Evolutionary conservation across 805 yeast genomes (phyloP).

Genomic region (Kuraishia piskuri): DNA sequence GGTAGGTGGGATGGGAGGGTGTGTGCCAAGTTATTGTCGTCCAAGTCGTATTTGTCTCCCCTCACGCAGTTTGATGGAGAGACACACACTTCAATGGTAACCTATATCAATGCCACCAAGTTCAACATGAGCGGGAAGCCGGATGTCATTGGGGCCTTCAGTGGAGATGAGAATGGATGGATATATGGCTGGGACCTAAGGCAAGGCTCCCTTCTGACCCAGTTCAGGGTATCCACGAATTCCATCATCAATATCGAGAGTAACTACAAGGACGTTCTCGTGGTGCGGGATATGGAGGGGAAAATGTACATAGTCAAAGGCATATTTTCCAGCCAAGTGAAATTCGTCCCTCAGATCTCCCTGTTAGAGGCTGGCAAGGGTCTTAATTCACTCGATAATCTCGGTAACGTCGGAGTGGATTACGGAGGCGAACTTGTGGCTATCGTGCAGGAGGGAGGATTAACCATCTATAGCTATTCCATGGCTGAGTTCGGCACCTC

Average conservation of each 20-base stretch:
- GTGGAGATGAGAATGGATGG: slow-evolving; percentile 21
- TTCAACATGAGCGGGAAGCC: slow-evolving; percentile 14
- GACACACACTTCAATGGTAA: slow-evolving; percentile 15
- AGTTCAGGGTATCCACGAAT: slow-evolving; percentile 7
- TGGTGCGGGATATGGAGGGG: slow-evolving; percentile 16
- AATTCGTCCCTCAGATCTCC: slow-evolving; percentile 3
- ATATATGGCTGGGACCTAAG: slow-evolving; percentile 24
- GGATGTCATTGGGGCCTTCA: slow-evolving; percentile 19
- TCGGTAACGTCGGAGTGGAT: slow-evolving; percentile 17
- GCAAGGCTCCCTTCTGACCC: slow-evolving; percentile 7
- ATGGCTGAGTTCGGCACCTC: slow-evolving; percentile 4
- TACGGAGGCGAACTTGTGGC: slow-evolving; percentile 20
- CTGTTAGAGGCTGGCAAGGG: background rate
- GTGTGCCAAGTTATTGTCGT: slow-evolving; percentile 8
- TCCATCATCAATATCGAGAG: slow-evolving; percentile 17
- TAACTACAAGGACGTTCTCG: slow-evolving; percentile 17
- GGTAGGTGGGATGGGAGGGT: slow-evolving; percentile 27
- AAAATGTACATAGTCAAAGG: slow-evolving; percentile 14
- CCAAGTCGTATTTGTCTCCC: slow-evolving; percentile 9
- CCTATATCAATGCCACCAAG: slow-evolving; percentile 12
- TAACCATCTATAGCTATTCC: slow-evolving; percentile 14
- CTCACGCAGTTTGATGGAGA: slow-evolving; percentile 11
- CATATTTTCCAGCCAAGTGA: slow-evolving; percentile 7
- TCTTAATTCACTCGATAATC: background rate
- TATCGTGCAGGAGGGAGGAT: slow-evolving; percentile 9